Evolutionary conservation across 805 yeast genomes (phyloP).

Genomic region (Spathaspora arborariae): DNA sequence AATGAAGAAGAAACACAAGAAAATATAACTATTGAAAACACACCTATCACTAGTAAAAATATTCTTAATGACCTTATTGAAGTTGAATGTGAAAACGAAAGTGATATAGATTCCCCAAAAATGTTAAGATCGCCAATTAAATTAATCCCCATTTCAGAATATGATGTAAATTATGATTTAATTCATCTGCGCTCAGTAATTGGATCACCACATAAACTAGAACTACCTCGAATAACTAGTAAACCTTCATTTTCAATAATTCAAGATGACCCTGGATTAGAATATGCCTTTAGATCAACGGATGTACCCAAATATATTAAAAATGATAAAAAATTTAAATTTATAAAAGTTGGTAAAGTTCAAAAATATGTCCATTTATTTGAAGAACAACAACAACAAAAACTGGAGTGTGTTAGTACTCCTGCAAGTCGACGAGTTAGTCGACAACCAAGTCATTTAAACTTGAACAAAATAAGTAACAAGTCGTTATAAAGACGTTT

Average conservation of each 20-base stretch:
- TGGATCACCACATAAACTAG: constrained; percentile 16
- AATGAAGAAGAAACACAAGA: constrained; percentile 16
- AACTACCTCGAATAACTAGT: constrained; percentile 16
- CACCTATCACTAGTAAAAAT: background rate
- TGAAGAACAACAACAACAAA: constrained; percentile 24
- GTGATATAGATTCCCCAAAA: constrained; percentile 2
- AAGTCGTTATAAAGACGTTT: background rate
- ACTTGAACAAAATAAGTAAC: background rate
- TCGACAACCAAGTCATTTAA: background rate
- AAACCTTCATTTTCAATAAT: constrained; percentile 16
- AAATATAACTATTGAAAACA: background rate
- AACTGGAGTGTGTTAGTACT: background rate
- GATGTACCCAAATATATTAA: constrained; percentile 35
- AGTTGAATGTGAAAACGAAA: constrained; percentile 7
- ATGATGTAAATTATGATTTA: constrained; percentile 6
- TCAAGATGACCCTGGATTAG: constrained; percentile 21
- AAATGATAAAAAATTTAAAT: constrained; percentile 40
- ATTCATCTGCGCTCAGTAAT: too few species aligned
- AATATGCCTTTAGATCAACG: constrained; percentile 27
- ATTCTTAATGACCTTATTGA: constrained; percentile 4
- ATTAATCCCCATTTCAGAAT: background rate
- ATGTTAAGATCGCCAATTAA: constrained; percentile 1
- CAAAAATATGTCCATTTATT: constrained; percentile 42
- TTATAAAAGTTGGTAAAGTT: constrained; percentile 43
- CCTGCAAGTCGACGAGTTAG: background rate